Evolutionary conservation across 1,284 basidiomycete genomes (phyloP), one percentile per base, ranked within the genome.

Genomic region (Trichosporon inkin): DNA sequence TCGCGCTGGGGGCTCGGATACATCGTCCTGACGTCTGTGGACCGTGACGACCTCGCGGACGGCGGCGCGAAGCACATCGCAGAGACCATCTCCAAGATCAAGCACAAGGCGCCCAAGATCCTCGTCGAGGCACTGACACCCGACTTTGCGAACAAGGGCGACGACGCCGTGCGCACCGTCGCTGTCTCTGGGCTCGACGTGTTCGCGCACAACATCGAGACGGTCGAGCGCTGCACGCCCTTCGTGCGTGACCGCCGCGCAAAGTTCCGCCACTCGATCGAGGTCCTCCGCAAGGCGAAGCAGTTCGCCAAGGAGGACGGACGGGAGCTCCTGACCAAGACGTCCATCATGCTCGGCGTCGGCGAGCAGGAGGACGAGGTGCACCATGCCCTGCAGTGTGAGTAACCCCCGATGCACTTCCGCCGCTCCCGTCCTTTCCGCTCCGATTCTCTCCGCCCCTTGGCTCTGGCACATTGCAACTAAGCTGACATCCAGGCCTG

Each of bases 151-250:
- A 93, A 92, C 16, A 84, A 85, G 55, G 74, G 88, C 53, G 64
- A 67, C 22, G 82, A 86, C 6, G 84, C 87, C 60, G 88, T 97
- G n/a, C 84, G 86, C 1, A 70, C 85, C 4, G 90, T 99, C 24
- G 95, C 95, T 0, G 85, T 85, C 56, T 95, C 91, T 0, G 96
- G 95, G 1, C 81, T 99, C 6, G 96, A 99, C 72, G 96, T 99
- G 16, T 99, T 94, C 73, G 96, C 96, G 0, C 96, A 99, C 79
- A 99, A 99, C 75, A 82, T 99, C 56, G 96, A 99, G 80, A 99
- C 96, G 0, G 87, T 89, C 6, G 95, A 98, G 79, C 86, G 86
- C 39, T 83, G 96, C 53, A 98, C 96, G 1, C 96, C 95, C 0
- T 92, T 85, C 67, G 96, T 99, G 6, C 88, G 96, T 35, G 96